These are phyloP conservation scores for Saturnispora ahearnii DNA, from an alignment of 805 yeast genomes.

Conservation along the genomic window DNA sequence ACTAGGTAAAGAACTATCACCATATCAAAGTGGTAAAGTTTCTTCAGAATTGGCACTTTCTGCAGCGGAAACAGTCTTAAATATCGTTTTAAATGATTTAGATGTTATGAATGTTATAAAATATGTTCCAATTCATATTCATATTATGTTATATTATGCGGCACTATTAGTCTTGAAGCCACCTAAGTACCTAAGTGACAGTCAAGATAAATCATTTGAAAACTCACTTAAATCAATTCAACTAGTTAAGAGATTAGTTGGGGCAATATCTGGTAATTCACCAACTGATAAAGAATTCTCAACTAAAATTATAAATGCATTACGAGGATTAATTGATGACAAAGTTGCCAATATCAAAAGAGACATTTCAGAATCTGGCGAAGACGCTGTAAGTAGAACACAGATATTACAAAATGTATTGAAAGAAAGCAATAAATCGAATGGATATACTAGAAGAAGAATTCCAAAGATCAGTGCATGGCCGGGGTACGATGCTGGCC, in stretches of 20 bases:
- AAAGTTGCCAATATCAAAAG: constrained; percentile 18
- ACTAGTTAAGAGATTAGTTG: constrained; percentile 36
- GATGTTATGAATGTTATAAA: constrained; percentile 48
- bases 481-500: constrained; percentile 65
- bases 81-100: constrained; percentile 47
- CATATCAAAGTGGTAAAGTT: constrained; percentile 21
- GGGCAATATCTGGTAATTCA: constrained; percentile 33
- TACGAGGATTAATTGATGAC: constrained; percentile 23
- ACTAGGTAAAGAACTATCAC: constrained; percentile 18
- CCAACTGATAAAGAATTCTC: constrained; percentile 51
- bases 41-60: constrained; percentile 43
- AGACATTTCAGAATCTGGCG: not conserved
- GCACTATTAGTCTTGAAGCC: constrained; percentile 47
- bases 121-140: constrained; percentile 66
- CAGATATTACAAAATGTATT: constrained; percentile 10
- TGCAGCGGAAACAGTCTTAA: constrained; percentile 56
- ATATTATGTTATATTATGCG: constrained; percentile 62
- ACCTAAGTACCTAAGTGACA: constrained; percentile 26
- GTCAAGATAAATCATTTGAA: constrained; percentile 16
- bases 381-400: constrained; percentile 10
- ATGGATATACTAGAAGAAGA: not conserved
- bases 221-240: constrained; percentile 32
- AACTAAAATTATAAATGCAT: constrained; percentile 29
- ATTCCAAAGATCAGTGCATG: constrained; percentile 32
- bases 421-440: constrained; percentile 11